These are phyloP conservation scores for Aspergillus sp. DNA, from an alignment of 2,329 filamentous ascomycete genomes.

Conservation along the genomic window DNA sequence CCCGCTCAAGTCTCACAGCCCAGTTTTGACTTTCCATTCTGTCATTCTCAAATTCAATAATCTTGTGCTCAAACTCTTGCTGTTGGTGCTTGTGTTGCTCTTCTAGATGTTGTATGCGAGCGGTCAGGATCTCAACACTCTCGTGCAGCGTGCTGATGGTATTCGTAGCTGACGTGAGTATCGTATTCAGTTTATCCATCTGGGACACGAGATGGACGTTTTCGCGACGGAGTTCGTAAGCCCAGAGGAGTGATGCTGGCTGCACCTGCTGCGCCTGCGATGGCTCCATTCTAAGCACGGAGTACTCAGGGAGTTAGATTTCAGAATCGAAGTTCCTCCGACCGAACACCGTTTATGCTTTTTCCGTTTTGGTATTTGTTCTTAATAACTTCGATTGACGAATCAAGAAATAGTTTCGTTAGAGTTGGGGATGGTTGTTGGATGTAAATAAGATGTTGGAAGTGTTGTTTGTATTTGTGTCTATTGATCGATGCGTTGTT, in stretches of 20 bases:
- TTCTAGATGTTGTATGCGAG: background rate
- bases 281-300: background rate
- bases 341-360: too few relatives aligned
- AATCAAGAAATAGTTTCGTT: background rate
- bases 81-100: background rate
- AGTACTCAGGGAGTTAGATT: background rate
- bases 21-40: background rate
- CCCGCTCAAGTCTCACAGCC: background rate
- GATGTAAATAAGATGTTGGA: too few relatives aligned
- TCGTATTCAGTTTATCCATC: slow-evolving; percentile 22
- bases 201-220: slow-evolving; percentile 32
- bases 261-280: background rate
- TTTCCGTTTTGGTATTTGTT: too few relatives aligned
- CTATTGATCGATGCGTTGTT: background rate
- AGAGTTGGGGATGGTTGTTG: background rate
- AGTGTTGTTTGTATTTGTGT: background rate
- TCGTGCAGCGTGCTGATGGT: slow-evolving; percentile 8
- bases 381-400: background rate
- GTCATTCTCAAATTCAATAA: background rate
- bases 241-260: slow-evolving; percentile 35
- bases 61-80: background rate
- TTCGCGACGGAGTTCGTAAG: slow-evolving; percentile 39
- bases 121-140: slow-evolving; percentile 1
- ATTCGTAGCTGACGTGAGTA: slow-evolving; percentile 9
- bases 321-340: too few relatives aligned